Evolutionary conservation across 352 stramenopile species (phyloP).

Genomic region (Chrysophaeum taylorii): DNA sequence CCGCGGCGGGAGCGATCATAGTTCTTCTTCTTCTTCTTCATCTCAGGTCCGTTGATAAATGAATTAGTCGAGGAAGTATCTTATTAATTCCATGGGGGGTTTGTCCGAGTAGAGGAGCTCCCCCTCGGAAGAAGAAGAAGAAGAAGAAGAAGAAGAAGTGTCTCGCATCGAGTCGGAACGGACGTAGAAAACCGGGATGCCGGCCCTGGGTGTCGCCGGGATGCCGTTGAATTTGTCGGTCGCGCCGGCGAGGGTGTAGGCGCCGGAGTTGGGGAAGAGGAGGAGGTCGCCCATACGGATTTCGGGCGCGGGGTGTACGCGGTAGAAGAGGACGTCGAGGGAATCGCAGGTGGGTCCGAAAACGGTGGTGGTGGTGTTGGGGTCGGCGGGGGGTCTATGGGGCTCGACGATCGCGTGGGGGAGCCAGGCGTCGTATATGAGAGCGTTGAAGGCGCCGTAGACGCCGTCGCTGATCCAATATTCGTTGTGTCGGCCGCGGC

Average conservation of each 20-base stretch:
- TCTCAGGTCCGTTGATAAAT: no score
- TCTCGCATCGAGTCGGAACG: neutral
- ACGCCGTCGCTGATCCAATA: constrained; percentile 93
- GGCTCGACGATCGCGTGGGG: constrained; percentile 56
- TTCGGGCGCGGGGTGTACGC: constrained; percentile 66
- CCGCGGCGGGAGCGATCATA: no score
- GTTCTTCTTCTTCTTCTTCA: no score
- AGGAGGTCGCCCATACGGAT: constrained; percentile 86
- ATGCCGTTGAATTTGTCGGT: constrained; percentile 49
- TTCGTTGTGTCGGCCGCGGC: constrained; percentile 31
- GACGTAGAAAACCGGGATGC: neutral
- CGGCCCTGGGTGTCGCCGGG: constrained; percentile 28
- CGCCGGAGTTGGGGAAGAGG: constrained; percentile 86
- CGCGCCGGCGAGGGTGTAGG: constrained; percentile 60
- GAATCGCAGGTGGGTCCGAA: constrained; percentile 90
- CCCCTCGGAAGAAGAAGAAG: no score
- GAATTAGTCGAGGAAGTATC: no score
- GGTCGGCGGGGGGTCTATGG: constrained; percentile 18
- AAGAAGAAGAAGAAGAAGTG: neutral
- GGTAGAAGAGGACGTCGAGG: constrained; percentile 62
- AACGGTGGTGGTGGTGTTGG: constrained; percentile 37
- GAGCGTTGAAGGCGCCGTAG: constrained; percentile 91
- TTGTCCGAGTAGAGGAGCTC: neutral
- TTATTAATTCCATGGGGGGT: neutral
- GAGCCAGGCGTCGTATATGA: constrained; percentile 72